Base-by-base conservation (phyloP, 2,329 filamentous ascomycete species). In the Aspergillus phoenicis region DNA sequence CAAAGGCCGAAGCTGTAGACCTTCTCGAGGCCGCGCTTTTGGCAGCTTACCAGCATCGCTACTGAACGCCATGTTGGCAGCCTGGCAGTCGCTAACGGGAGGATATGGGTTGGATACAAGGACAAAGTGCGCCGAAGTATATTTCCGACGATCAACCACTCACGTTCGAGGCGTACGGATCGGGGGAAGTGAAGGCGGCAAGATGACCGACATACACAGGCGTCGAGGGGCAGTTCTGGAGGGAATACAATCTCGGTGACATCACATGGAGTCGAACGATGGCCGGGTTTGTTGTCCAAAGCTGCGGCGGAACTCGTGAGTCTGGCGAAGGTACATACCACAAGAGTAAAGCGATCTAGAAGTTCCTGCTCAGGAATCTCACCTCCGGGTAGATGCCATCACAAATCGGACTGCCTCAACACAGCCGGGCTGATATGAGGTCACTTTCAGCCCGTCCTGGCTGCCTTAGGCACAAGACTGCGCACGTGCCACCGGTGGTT, bases 1-100 rank as follows among this genome's bases (percentile, higher is more conserved):
- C 43, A 77, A 57, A 5, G 70, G 60, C 62, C 62, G 68, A 59
- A 64, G 70, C 58, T 63, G 71, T 58, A 70, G 69, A 66, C 67
- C 70, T 62, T 70, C 63, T 60, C 67, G 57, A 13, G 61, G 55
- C 17, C 62, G 62, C 51, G 43, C 13, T 53, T 61, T 64, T 36
- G 52, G 48, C 22, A 41, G 47, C 58, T 53, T 57, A 30, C 57
- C 52, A 47, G 45, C 57, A 8, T 58, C 30, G 38, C 58, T 63
- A 49, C 59, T 55, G 41, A 65, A 65, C 52, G 67, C 68, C 68
- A 73, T 74, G 43, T 24, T 53, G 41, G 26, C 20, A 22, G 38
- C 15, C 43, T 60, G 57, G 57, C 59, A 51, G 20, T 54, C 11
- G 17, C 45, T 22, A 17, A 17, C 30, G 39, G 39, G 17, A 52